phyloP scores from a whole-genome alignment of 768 basidiomycete genomes.

The Pulveroboletus sp. region DNA sequence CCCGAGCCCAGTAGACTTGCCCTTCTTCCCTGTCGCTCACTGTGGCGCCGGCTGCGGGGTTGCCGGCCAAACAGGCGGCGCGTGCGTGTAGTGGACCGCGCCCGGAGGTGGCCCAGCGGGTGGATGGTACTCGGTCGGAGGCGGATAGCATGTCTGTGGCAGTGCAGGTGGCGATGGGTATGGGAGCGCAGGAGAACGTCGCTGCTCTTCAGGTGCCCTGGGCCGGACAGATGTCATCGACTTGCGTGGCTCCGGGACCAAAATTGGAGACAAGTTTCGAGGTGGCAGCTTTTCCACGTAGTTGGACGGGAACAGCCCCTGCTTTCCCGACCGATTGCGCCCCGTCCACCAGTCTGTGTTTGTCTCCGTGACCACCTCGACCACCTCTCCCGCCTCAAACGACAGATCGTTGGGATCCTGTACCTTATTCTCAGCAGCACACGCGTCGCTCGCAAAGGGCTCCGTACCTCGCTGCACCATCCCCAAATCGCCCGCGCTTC shows the following conservation, averaged over 20 bases:
- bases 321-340: conserved; percentile 47
- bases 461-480: conserved; percentile 28
- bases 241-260: conserved; percentile 22
- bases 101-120: conserved; percentile 26
- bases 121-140: background rate
- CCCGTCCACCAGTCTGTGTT: conserved; percentile 92
- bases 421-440: conserved; percentile 2
- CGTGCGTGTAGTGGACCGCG: no score
- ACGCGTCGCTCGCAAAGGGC: background rate
- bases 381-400: conserved; percentile 68
- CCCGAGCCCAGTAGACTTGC: conserved; percentile 38
- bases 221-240: conserved; percentile 6
- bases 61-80: conserved; percentile 22
- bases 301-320: conserved; percentile 75
- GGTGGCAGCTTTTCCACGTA: conserved; percentile 60
- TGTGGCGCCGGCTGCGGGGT: conserved; percentile 33
- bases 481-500: conserved; percentile 30
- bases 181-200: conserved; percentile 17
- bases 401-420: conserved; percentile 76
- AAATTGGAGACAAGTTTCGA: conserved; percentile 16
- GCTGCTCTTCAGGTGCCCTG: conserved; percentile 10
- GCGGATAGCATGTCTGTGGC: conserved; percentile 15
- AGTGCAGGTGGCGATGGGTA: conserved; percentile 11
- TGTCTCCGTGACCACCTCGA: conserved; percentile 79
- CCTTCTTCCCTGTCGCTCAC: conserved; percentile 31